Base-by-base conservation (phyloP, 345 rosid genomes). In the Murraya koenigii region DNA sequence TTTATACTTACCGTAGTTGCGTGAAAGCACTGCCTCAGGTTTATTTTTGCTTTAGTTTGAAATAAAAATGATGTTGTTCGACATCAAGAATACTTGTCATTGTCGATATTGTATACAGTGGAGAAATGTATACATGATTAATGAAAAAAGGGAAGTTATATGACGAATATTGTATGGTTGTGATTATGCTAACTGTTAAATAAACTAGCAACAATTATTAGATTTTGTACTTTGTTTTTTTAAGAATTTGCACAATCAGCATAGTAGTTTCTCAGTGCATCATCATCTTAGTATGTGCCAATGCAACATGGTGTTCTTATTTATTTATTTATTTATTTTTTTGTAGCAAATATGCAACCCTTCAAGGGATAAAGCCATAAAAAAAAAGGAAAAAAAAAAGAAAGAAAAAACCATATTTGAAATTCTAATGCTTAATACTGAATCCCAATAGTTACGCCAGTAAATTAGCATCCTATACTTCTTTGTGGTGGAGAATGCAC, bases 1-100 rank as follows among this genome's bases (percentile, higher is more conserved):
- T 96, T 77, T 96, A 94, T 80, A 92, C 99, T 2, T 96, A 96
- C 79, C 94, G 99, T 78, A 94, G 97, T 75, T 96, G 99, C 70
- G 98, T 96, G 75, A 96, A 96, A 94, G 99, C 99, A 9, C 90
- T 96, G 71, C 98, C 99, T 85, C 99, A 96, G 99, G 99, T 92
- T 41, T 74, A 30, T 44, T 77, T 74, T 70, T 35, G 64, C 39
- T 26, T 28, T 41, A 35, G 26, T 35, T 66, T 71, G 38, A 66
- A 52, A 54, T 5, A 56, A 41, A 66, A 39, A 62, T 11, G 14
- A 62, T 56, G 33, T 60, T 26, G 41, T 35, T 71, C 33, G 2
- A 35, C 33, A 54, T 72, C 52, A 8, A 39, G 62, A 26, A 19
- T 47, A 49, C 20, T 20, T 22, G 61, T 69, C 17, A 39, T 69